phyloP scores from a whole-genome alignment of 768 basidiomycete genomes.

The Tulasnella sp. region DNA sequence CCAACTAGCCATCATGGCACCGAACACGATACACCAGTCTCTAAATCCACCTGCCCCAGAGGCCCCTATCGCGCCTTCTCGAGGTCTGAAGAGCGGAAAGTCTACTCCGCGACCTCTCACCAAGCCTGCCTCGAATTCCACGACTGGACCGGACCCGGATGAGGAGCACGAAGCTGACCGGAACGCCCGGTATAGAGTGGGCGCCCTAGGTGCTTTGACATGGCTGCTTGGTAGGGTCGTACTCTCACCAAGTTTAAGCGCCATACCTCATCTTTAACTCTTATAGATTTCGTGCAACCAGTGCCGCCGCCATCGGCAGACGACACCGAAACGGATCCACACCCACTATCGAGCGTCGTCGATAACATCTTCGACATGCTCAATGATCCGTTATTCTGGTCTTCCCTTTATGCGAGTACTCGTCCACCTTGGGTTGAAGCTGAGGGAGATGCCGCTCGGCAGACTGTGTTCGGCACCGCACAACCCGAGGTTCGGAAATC shows the following conservation, averaged over 20 bases:
- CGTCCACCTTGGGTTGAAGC: conserved; percentile 36
- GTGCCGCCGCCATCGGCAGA: no score
- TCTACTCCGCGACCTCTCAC: background rate
- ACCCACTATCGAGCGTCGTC: background rate
- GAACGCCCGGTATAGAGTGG: conserved; percentile 58
- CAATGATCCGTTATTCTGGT: conserved; percentile 52
- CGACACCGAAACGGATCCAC: no score
- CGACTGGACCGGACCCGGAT: conserved; percentile 38
- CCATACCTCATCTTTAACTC: no score
- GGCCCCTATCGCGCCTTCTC: background rate
- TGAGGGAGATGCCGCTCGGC: conserved; percentile 29
- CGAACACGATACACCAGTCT: conserved; percentile 47
- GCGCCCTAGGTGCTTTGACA: conserved; percentile 55
- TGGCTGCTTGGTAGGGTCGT: conserved; percentile 54
- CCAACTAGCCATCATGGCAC: conserved; percentile 52
- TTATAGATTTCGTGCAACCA: no score
- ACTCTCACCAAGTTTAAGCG: background rate
- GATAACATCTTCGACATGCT: conserved; percentile 34
- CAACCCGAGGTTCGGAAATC: conserved; percentile 69
- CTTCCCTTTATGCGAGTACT: conserved; percentile 42
- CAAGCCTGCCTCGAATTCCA: background rate
- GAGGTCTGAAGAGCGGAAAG: background rate
- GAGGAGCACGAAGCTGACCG: conserved; percentile 67
- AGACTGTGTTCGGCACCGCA: conserved; percentile 43
- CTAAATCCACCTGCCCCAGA: conserved; percentile 49